A percentile compares a stretch with the other conserved stretches of the same genome.
Evolutionary conservation across 257 asterid species (phyloP).

Genomic region (Anisodus tanguticus): DNA sequence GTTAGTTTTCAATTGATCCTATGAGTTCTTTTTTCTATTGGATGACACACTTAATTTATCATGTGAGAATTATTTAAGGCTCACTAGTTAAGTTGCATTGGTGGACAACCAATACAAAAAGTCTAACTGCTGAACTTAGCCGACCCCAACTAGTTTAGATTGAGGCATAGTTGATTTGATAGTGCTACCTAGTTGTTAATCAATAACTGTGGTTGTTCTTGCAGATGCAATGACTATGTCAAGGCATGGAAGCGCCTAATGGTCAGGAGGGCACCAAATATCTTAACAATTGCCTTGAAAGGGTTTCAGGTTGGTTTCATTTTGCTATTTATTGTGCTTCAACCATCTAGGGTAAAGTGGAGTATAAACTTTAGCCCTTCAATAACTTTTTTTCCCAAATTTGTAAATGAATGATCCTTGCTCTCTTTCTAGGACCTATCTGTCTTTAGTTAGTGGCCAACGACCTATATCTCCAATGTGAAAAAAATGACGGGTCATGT

Average conservation of each 20-base stretch:
- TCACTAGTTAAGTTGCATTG: background rate
- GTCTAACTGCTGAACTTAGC: background rate
- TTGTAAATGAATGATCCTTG: background rate
- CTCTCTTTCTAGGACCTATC: background rate
- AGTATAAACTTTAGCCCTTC: background rate
- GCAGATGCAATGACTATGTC: conserved; percentile 97
- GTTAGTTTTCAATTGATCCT: background rate
- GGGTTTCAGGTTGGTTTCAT: conserved; percentile 81
- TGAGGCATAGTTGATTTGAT: conserved; percentile 14
- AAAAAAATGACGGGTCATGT: background rate
- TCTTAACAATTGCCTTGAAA: conserved; percentile 95
- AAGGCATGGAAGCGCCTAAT: conserved; percentile 95
- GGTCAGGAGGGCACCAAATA: conserved; percentile 81
- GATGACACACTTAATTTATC: background rate
- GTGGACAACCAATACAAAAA: background rate
- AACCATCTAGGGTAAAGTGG: background rate
- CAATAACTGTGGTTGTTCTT: conserved; percentile 31
- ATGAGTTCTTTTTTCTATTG: background rate
- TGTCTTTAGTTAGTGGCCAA: conserved; percentile 10
- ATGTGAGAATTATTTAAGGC: background rate
- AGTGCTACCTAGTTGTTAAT: background rate
- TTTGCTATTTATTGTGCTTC: conserved; percentile 18
- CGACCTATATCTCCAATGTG: background rate
- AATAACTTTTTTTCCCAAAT: background rate
- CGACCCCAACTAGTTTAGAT: background rate